phyloP scores from a whole-genome alignment of 2,329 filamentous ascomycete species.

The Xylariales sp. region DNA sequence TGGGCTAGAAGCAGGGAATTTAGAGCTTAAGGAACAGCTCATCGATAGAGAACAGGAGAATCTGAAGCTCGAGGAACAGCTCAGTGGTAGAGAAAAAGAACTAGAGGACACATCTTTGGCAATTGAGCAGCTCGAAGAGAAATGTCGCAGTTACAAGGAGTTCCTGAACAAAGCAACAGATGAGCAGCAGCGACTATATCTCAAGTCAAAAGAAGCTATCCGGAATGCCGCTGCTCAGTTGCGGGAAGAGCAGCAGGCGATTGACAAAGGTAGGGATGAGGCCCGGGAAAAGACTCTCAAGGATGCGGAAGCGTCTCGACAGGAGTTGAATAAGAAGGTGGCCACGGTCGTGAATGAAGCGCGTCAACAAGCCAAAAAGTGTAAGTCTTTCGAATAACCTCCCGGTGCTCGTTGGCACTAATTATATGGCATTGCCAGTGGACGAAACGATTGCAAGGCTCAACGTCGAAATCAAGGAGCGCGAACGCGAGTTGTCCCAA shows the following conservation, averaged over 20 bases:
- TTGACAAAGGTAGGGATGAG: background rate
- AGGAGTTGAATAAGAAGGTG: background rate
- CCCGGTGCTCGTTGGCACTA: no score
- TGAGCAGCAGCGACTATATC: conserved; percentile 10
- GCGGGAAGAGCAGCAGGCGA: background rate
- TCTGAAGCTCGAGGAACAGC: background rate
- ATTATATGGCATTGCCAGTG: background rate
- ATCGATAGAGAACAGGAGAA: background rate
- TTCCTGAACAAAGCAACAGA: conserved; percentile 1
- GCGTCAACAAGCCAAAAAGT: background rate
- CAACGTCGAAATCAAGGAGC: conserved; percentile 3
- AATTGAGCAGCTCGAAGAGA: background rate
- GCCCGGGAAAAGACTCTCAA: background rate
- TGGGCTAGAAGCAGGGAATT: background rate
- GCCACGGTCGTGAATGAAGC: background rate
- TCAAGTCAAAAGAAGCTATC: conserved; percentile 3
- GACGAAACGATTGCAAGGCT: conserved; percentile 1
- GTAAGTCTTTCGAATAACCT: conserved; percentile 2
- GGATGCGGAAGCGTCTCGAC: background rate
- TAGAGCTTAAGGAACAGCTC: background rate
- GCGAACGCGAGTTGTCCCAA: conserved; percentile 5
- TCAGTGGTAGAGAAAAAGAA: background rate
- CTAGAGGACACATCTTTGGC: background rate
- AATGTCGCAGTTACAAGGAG: conserved; percentile 1
- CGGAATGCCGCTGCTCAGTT: background rate